phyloP scores from a whole-genome alignment of 148 eudicot genomes.

The Spergularia bocconei region DNA sequence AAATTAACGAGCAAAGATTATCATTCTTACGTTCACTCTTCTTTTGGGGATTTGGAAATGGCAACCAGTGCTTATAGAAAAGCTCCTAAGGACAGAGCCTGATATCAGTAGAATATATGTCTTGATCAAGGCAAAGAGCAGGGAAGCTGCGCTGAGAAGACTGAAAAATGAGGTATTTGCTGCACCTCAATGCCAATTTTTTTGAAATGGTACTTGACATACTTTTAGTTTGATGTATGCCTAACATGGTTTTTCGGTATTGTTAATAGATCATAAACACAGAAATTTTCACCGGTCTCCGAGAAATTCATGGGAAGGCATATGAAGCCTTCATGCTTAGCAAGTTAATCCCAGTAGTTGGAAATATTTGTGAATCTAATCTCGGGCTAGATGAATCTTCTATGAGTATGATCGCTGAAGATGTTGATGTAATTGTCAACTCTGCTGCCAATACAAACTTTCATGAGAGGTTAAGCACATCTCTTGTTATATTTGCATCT shows the following conservation, averaged over 20 bases:
- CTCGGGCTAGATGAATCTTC: constrained; percentile 62
- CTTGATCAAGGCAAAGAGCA: constrained; percentile 80
- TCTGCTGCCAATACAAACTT: constrained; percentile 98
- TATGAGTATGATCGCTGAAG: constrained; percentile 44
- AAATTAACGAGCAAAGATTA: neutral
- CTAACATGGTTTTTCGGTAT: constrained; percentile 5
- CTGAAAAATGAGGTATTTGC: constrained; percentile 69
- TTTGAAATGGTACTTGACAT: neutral
- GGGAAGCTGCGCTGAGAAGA: constrained; percentile 69
- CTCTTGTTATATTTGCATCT: neutral
- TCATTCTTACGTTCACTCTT: constrained; percentile 8
- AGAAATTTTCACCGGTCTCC: constrained; percentile 77
- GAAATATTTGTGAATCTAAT: constrained; percentile 79
- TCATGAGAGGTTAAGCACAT: constrained; percentile 70
- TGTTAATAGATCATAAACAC: constrained; percentile 58
- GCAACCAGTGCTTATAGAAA: constrained; percentile 79
- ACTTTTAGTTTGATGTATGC: constrained; percentile 1
- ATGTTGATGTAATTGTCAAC: constrained; percentile 82
- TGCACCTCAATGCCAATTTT: neutral
- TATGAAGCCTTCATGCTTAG: constrained; percentile 84
- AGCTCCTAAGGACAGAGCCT: constrained; percentile 81
- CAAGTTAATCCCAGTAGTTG: constrained; percentile 83
- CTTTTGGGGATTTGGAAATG: neutral
- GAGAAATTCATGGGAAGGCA: constrained; percentile 76
- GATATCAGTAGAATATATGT: constrained; percentile 85